Conservation (phyloP, 1,139 yeast genomes). For the Yamadazyma diddensiae region DNA sequence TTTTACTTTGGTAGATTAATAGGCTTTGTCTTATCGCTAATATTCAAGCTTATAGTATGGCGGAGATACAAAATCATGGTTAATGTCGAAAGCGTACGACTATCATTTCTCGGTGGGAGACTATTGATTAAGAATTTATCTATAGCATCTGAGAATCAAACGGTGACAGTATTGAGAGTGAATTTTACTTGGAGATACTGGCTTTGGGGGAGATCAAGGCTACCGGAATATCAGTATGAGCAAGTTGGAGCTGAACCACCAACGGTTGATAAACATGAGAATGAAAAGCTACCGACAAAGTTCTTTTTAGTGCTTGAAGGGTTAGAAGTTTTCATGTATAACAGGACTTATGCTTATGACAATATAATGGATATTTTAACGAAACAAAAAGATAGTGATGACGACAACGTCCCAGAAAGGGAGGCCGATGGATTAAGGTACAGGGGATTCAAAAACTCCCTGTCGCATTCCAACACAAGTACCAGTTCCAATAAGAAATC, state of each 20-base stretch:
- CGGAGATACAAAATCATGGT: constrained; percentile 51
- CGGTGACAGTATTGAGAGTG: constrained; percentile 67
- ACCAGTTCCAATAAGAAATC: constrained; percentile 4
- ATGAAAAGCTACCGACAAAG: constrained; percentile 56
- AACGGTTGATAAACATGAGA: constrained; percentile 21
- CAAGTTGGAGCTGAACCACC: constrained; percentile 22
- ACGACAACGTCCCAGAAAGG: neutral
- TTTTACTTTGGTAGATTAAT: constrained; percentile 75
- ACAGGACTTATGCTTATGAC: constrained; percentile 76
- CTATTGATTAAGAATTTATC: constrained; percentile 73
- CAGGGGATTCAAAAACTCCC: constrained; percentile 1
- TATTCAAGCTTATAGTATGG: constrained; percentile 64
- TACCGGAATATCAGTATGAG: constrained; percentile 37
- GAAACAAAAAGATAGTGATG: constrained; percentile 13
- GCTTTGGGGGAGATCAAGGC: constrained; percentile 53
- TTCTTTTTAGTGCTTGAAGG: constrained; percentile 67
- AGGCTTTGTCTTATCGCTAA: constrained; percentile 57
- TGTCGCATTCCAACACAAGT: constrained; percentile 1
- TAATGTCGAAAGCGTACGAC: constrained; percentile 66
- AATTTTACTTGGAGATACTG: constrained; percentile 90
- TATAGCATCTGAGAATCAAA: constrained; percentile 65
- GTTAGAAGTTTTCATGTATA: constrained; percentile 75
- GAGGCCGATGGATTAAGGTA: neutral
- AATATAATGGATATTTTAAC: constrained; percentile 48
- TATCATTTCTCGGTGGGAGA: constrained; percentile 82